Evolutionary conservation across 2,329 filamentous ascomycete genomes (phyloP).

Genomic region (Parafenestella ontariensis): DNA sequence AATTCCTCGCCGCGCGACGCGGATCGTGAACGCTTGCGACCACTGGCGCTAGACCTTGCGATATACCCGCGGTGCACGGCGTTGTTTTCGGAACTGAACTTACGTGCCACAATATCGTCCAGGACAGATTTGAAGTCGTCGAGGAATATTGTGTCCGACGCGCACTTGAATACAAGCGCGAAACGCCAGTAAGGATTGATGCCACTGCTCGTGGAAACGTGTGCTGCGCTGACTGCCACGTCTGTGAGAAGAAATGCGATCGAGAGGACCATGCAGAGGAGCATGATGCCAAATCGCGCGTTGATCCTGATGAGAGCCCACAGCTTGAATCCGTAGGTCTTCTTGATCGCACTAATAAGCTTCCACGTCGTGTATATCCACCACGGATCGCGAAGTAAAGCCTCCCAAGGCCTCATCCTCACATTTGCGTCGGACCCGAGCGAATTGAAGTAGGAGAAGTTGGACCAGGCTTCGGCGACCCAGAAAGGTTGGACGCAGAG

Average conservation of each 20-base stretch:
- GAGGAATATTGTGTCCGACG: constrained; percentile 46
- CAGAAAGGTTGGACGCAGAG: constrained; percentile 45
- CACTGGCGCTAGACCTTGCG: constrained; percentile 6
- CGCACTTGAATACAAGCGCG: constrained; percentile 47
- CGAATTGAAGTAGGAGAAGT: constrained; percentile 45
- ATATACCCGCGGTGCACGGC: constrained; percentile 20
- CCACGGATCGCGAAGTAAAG: constrained; percentile 43
- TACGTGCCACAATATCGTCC: constrained; percentile 39
- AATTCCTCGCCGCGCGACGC: constrained; percentile 24
- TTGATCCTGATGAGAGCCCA: constrained; percentile 37
- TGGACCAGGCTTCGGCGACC: constrained; percentile 46
- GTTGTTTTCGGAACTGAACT: constrained; percentile 29
- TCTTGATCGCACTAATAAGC: constrained; percentile 39
- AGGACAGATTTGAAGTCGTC: constrained; percentile 48
- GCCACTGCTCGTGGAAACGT: constrained; percentile 31
- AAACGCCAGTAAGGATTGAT: constrained; percentile 49
- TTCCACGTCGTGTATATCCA: constrained; percentile 49
- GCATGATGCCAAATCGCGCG: constrained; percentile 41
- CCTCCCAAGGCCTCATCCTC: constrained; percentile 42
- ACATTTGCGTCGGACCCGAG: constrained; percentile 39
- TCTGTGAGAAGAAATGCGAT: constrained; percentile 43
- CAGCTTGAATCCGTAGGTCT: constrained; percentile 41
- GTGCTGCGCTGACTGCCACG: constrained; percentile 38
- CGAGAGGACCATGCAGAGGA: constrained; percentile 42
- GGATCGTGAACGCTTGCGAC: constrained; percentile 21